phyloP scores from a whole-genome alignment of 768 basidiomycete species.

The Strobilomyces confusus region DNA sequence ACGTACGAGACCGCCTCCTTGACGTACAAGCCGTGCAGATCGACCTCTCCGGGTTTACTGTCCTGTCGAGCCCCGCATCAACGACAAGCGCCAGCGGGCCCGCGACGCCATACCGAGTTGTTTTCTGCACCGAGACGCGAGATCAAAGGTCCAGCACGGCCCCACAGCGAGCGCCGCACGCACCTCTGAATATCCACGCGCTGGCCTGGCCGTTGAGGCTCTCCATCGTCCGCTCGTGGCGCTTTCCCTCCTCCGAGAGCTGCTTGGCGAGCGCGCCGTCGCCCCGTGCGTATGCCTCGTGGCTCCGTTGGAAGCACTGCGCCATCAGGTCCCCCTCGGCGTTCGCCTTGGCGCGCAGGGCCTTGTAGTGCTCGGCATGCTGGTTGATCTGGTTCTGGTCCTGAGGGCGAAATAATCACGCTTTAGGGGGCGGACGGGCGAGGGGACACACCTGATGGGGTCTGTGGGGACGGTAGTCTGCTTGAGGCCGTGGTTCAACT shows the following conservation, averaged over 20 bases:
- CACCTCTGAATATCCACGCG: slow-evolving; percentile 75
- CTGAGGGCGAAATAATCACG: slow-evolving; percentile 26
- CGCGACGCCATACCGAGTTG: slow-evolving; percentile 50
- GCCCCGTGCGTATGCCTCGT: slow-evolving; percentile 66
- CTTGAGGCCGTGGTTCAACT: slow-evolving; percentile 15
- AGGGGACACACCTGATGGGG: slow-evolving; percentile 15
- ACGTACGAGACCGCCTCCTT: slow-evolving; percentile 81
- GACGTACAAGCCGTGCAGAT: slow-evolving; percentile 90
- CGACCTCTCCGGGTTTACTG: slow-evolving; percentile 69
- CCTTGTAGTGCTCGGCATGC: slow-evolving; percentile 62
- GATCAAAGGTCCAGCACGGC: not conserved
- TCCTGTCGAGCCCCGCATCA: slow-evolving; percentile 38
- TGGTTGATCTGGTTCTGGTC: slow-evolving; percentile 63
- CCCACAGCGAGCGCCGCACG: slow-evolving; percentile 30
- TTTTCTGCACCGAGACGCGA: slow-evolving; percentile 50
- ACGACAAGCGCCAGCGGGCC: not conserved
- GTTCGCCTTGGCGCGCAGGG: slow-evolving; percentile 71
- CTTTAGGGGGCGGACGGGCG: not conserved
- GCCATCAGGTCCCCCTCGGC: slow-evolving; percentile 80
- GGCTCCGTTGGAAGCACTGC: slow-evolving; percentile 62
- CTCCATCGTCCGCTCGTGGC: slow-evolving; percentile 75
- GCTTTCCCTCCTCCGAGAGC: slow-evolving; percentile 75
- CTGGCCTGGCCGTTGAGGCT: slow-evolving; percentile 75
- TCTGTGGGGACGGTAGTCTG: slow-evolving; percentile 2
- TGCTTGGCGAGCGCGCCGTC: slow-evolving; percentile 81